phyloP scores from a whole-genome alignment of 495 filamentous ascomycete species.

The Penicillium goetzii region DNA sequence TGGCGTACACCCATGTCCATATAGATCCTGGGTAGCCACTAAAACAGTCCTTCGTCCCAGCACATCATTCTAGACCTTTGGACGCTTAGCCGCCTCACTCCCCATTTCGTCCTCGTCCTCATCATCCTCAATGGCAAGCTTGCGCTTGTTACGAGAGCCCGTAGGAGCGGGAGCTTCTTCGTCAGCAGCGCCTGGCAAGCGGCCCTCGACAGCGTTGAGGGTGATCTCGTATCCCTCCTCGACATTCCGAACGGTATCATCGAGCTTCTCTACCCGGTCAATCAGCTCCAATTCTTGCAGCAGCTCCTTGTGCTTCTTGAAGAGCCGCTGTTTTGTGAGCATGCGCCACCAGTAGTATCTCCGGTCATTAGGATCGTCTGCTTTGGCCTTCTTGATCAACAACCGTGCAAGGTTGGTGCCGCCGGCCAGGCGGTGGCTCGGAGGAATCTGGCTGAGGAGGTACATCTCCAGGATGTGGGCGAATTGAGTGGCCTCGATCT shows the following conservation, averaged over 20 bases:
- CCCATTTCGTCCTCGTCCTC: conserved; percentile 52
- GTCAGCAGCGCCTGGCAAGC: conserved; percentile 33
- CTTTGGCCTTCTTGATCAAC: conserved; percentile 58
- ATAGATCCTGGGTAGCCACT: neutral
- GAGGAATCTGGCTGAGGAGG: conserved; percentile 74
- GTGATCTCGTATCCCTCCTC: conserved; percentile 80
- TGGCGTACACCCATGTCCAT: neutral
- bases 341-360: conserved; percentile 82
- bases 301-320: conserved; percentile 73
- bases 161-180: conserved; percentile 29
- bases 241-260: conserved; percentile 74
- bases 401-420: conserved; percentile 53
- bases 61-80: conserved; percentile 35
- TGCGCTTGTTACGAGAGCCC: conserved; percentile 48
- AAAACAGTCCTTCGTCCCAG: neutral
- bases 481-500: conserved; percentile 89
- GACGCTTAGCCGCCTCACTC: conserved; percentile 36
- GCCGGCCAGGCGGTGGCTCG: conserved; percentile 59
- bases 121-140: conserved; percentile 51
- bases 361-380: conserved; percentile 58
- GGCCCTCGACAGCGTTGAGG: conserved; percentile 55
- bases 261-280: conserved; percentile 80
- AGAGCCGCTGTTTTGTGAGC: conserved; percentile 79
- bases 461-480: conserved; percentile 84
- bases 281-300: conserved; percentile 75